Conservation (phyloP, 106 monocot genomes). For the Dendrobium nobile region DNA sequence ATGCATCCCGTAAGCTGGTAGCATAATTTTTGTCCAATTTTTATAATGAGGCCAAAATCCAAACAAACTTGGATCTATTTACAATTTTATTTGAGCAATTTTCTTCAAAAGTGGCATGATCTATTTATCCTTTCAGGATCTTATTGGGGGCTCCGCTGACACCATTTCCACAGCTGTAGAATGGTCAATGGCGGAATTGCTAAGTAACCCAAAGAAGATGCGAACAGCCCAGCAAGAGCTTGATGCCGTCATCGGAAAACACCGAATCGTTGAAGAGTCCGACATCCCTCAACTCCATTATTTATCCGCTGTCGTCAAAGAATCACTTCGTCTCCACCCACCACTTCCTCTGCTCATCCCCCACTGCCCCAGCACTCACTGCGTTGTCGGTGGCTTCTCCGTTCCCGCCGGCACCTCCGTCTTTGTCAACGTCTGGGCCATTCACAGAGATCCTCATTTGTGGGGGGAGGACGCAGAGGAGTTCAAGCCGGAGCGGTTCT, state of each 20-base stretch:
- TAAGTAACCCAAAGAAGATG: slow-evolving; percentile 20
- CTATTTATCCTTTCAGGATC: not conserved
- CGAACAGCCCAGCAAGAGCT: slow-evolving; percentile 28
- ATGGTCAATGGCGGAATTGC: slow-evolving; percentile 34
- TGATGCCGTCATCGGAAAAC: not conserved
- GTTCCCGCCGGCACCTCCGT: not conserved
- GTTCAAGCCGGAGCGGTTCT: slow-evolving; percentile 34
- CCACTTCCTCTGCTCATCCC: slow-evolving; percentile 8
- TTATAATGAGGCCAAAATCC: slow-evolving; percentile 22
- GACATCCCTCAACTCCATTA: slow-evolving; percentile 12
- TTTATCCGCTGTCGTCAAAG: slow-evolving; percentile 1
- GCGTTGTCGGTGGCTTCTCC: slow-evolving; percentile 3
- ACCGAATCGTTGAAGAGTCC: slow-evolving; percentile 1
- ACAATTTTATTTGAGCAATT: too few relatives aligned
- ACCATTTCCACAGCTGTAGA: slow-evolving; percentile 6
- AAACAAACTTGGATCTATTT: slow-evolving; percentile 17
- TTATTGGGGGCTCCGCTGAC: slow-evolving; percentile 21
- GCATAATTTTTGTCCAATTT: not conserved
- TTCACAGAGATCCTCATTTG: slow-evolving; percentile 4
- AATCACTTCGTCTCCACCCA: slow-evolving; percentile 13
- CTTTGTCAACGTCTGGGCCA: slow-evolving; percentile 6
- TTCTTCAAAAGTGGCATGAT: too few relatives aligned
- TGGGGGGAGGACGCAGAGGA: slow-evolving; percentile 2
- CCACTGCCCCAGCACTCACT: not conserved
- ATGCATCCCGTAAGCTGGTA: slow-evolving; percentile 17